phyloP scores from a whole-genome alignment of 2,329 filamentous ascomycete genomes.

The Davidsoniella eucalypti region DNA sequence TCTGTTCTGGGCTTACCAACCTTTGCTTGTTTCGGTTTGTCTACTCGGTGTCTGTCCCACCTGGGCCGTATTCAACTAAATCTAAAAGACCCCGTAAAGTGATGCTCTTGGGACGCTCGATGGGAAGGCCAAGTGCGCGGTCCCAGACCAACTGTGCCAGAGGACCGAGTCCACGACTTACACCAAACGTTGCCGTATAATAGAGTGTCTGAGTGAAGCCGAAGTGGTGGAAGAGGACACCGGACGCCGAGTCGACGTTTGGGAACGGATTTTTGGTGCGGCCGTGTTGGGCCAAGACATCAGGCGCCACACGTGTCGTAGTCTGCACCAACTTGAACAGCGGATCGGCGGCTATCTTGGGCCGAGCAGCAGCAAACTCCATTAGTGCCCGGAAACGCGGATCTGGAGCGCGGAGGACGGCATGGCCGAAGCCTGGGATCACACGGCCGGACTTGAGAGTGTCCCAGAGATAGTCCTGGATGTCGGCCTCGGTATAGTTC shows the following conservation, averaged over 20 bases:
- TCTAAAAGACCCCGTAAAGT: slow-evolving; percentile 76
- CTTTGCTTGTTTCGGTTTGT: neutral
- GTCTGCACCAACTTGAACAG: slow-evolving; percentile 89
- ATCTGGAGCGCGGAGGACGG: slow-evolving; percentile 90
- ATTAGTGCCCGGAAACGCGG: slow-evolving; percentile 93
- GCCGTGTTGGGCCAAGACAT: slow-evolving; percentile 83
- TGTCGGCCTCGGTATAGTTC: slow-evolving; percentile 62
- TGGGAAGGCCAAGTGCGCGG: slow-evolving; percentile 78
- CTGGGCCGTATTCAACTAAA: slow-evolving; percentile 30
- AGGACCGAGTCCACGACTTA: slow-evolving; percentile 61
- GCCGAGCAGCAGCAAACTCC: slow-evolving; percentile 76
- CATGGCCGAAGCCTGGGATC: slow-evolving; percentile 88
- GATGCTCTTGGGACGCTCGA: slow-evolving; percentile 96
- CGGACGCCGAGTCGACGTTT: slow-evolving; percentile 86
- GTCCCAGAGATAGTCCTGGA: slow-evolving; percentile 80
- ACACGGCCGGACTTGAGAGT: slow-evolving; percentile 89
- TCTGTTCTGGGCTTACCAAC: neutral
- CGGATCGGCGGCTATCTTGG: slow-evolving; percentile 71
- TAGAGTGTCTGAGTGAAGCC: slow-evolving; percentile 95
- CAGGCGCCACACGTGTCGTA: slow-evolving; percentile 81
- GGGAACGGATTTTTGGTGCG: slow-evolving; percentile 98
- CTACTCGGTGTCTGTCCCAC: neutral
- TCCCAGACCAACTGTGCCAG: slow-evolving; percentile 95
- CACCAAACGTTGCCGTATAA: slow-evolving; percentile 63
- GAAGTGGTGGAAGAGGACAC: slow-evolving; percentile 95